phyloP scores from a whole-genome alignment of 1,284 basidiomycete genomes.

The Puccinia horiana region DNA sequence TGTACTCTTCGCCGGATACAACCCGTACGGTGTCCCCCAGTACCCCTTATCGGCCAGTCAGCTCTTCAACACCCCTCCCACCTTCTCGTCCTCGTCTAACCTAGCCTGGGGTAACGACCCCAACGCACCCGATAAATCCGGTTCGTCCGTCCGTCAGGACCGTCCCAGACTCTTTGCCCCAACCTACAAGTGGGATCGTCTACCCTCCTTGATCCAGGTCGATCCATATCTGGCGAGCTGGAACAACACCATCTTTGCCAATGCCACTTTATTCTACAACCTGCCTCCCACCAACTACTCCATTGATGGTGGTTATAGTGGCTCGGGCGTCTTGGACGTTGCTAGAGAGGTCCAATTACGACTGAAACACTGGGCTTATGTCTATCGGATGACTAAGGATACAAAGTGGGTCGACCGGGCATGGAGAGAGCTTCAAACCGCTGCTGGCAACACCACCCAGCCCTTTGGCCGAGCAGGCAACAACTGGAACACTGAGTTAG shows the following conservation, averaged over 20 bases:
- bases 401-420: constrained; percentile 70
- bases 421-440: constrained; percentile 55
- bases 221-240: constrained; percentile 74
- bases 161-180: constrained; percentile 92
- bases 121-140: constrained; percentile 64
- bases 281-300: constrained; percentile 57
- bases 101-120: constrained; percentile 40
- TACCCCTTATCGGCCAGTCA: constrained; percentile 33
- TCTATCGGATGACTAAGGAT: constrained; percentile 84
- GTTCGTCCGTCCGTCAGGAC: constrained; percentile 70
- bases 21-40: constrained; percentile 43
- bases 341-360: constrained; percentile 85
- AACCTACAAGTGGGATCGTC: constrained; percentile 82
- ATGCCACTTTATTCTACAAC: constrained; percentile 73
- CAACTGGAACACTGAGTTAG: constrained; percentile 52
- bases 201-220: constrained; percentile 73
- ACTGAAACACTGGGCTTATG: constrained; percentile 90
- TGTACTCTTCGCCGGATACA: constrained; percentile 45
- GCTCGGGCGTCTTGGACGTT: constrained; percentile 88
- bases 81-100: constrained; percentile 20
- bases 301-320: constrained; percentile 57
- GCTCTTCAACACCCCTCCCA: constrained; percentile 30
- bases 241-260: constrained; percentile 87
- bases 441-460: constrained; percentile 58
- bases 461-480: constrained; percentile 64